phyloP scores from a whole-genome alignment of 495 filamentous ascomycete species.

The Talaromyces nanjingensis region DNA sequence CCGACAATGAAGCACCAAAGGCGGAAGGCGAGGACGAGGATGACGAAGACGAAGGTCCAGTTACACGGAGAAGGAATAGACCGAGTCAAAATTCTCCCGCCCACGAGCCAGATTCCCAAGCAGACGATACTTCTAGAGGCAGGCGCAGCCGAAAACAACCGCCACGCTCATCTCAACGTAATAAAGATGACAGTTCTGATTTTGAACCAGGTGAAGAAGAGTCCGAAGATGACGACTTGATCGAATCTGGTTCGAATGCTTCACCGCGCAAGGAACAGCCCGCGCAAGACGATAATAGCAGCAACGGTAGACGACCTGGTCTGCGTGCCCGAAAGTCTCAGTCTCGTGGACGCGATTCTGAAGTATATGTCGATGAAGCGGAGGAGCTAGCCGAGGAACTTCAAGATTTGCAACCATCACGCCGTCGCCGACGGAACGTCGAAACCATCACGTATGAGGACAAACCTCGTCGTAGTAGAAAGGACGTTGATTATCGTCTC shows the following conservation, averaged over 20 bases:
- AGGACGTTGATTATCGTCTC: slow-evolving; percentile 66
- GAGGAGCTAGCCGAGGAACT: slow-evolving; percentile 79
- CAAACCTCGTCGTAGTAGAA: slow-evolving; percentile 47
- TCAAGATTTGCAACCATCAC: slow-evolving; percentile 54
- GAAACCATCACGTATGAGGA: slow-evolving; percentile 54
- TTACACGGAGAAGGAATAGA: slow-evolving; percentile 44
- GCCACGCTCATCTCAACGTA: slow-evolving; percentile 44
- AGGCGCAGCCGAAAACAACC: slow-evolving; percentile 41
- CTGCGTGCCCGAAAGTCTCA: slow-evolving; percentile 42
- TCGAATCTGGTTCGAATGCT: slow-evolving; percentile 39
- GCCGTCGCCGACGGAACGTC: slow-evolving; percentile 43
- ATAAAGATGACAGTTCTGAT: slow-evolving; percentile 70
- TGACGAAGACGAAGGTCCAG: slow-evolving; percentile 58
- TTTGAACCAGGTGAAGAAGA: slow-evolving; percentile 71
- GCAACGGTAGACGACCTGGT: slow-evolving; percentile 42
- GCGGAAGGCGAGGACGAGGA: slow-evolving; percentile 44
- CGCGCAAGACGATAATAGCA: slow-evolving; percentile 42
- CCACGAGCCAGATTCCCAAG: slow-evolving; percentile 21
- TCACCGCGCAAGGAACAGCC: slow-evolving; percentile 39
- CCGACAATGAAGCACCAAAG: slow-evolving; percentile 37
- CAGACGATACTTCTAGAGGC: slow-evolving; percentile 39
- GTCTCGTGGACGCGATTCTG: slow-evolving; percentile 47
- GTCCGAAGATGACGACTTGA: slow-evolving; percentile 51
- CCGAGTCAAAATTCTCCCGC: slow-evolving; percentile 31
- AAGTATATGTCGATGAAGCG: slow-evolving; percentile 41